Base-by-base conservation (phyloP, 1,139 yeast genomes). In the Zygosaccharomyces sapae region DNA sequence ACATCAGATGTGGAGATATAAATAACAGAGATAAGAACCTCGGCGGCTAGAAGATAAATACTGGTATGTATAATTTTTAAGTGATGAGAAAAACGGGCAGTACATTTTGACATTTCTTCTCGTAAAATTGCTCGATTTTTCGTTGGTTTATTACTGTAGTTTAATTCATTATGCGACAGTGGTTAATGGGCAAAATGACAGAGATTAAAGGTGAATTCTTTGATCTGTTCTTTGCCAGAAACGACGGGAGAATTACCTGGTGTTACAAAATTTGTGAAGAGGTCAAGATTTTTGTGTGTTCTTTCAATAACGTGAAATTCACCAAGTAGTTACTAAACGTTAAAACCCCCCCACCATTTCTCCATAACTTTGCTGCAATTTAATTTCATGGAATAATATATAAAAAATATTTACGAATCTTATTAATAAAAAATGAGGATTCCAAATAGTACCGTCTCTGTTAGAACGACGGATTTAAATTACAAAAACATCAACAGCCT, bases 401-500 rank as follows among this genome's bases (percentile, higher is more conserved):
- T 12, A 25, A 37, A 37, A 13, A 24, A 9, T 24, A 37, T 24
- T 37, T 19, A 37, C 40, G 40, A 24, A 24, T 37, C 40, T 24
- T 37, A 12, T 24, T 36, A 36, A 25, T 27, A 37, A 30, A 12
- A 24, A 27, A 27, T 27, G 10, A 27, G 13, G 5, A 27, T 27
- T 10, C 5, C 31, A 27, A 27, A 27, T 10, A 27, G 12, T 27
- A 10, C 31, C n/a, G 12, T n/a, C 13, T 9, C 40, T 25, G 18
- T 37, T 37, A 24, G n/a, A 27, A 12, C n/a, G 9, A 27, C 31
- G n/a, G 27, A 24, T 7, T 3, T 10, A 37, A 8, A 18, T 20
- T 22, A 13, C 18, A 30, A 37, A 16, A 37, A 37, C 40, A 37
- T 35, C 27, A 9, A 35, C 27, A 35, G 18, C 12, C 16, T 16